These are phyloP conservation scores for Pneumocystis jirovecii DNA, from an alignment of 1,139 yeast genomes.

Conservation along the genomic window DNA sequence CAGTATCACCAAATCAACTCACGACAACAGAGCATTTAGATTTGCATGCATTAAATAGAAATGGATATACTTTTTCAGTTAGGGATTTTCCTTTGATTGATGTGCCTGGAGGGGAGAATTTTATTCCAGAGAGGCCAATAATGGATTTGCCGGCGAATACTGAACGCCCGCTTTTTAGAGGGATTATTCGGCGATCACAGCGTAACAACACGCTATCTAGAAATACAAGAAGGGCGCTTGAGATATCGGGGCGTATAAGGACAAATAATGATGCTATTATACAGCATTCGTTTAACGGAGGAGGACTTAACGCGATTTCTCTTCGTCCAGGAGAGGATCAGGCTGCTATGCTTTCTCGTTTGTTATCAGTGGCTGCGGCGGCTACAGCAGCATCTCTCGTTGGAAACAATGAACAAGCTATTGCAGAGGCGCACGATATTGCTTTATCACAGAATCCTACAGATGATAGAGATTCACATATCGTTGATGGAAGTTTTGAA, in stretches of 20 bases:
- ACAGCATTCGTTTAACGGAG: neutral
- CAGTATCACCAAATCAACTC: neutral
- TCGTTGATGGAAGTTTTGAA: constrained; percentile 25
- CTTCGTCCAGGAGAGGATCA: constrained; percentile 24
- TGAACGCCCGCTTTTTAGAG: neutral
- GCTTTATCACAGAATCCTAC: constrained; percentile 4
- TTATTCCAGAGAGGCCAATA: neutral
- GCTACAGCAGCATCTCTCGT: constrained; percentile 33
- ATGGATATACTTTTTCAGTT: neutral
- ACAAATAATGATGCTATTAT: neutral
- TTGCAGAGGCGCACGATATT: constrained; percentile 7
- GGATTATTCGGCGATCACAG: neutral
- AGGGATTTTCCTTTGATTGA: neutral
- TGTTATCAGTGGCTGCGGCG: constrained; percentile 34
- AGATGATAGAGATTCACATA: constrained; percentile 6
- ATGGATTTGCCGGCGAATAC: neutral
- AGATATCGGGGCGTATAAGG: neutral
- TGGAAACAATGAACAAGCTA: constrained; percentile 21
- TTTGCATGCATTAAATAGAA: neutral
- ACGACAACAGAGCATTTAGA: neutral
- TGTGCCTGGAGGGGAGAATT: neutral
- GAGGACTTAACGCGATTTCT: neutral
- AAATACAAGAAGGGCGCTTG: neutral
- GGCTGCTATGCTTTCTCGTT: constrained; percentile 30
- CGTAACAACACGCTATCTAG: neutral